Evolutionary conservation across 192 early-diverging fungal genomes (phyloP), one percentile per base, ranked within the genome.

Genomic region (Gamsiella multidivaricata): DNA sequence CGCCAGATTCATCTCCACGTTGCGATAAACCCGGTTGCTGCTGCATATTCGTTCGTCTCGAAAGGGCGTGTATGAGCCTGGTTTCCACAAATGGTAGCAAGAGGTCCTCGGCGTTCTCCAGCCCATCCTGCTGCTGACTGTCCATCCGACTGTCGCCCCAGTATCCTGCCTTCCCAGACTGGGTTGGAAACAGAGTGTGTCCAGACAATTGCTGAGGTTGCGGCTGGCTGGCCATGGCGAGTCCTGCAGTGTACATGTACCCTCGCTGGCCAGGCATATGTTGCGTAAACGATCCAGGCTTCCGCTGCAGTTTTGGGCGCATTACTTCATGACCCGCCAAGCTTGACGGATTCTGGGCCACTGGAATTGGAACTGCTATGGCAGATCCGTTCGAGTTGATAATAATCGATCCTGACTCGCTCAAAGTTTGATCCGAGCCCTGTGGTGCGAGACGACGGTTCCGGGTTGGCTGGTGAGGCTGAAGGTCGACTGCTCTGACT

Each of bases 1-100:
- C 57, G 10, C 15, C 31, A 53, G 11, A 1, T 18, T n/a, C 41
- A 8, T 41, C 52, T 3, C 36, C 39, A 11, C 31, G 22, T 33
- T 45, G 55, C 39, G 39, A 60, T 18, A 20, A 37, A 34, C 22
- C 15, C 22, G 9, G 47, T 22, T 50, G 39, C 39, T 41, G 39
- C 39, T 41, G 39, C 39, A 10, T 7, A 41, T 7, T 28, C 0
- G 37, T 20, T 5, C 47, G 29, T n/a, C 46, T 56, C 4, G 45
- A 31, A 18, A 78, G 32, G 3, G 60, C 46, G 12, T 69, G 47
- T 7, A 78, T 43, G 0, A 68, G 61, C 17, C 34, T 78, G 5
- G 74, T 62, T 32, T 78, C 74, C 11, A 78, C 74, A 62, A 78
- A 78, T 3, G 74, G 74, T 17, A 78, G 29, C 22, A 78, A n/a